Conservation (phyloP, 768 basidiomycete species). For the Mycena indigotica region DNA sequence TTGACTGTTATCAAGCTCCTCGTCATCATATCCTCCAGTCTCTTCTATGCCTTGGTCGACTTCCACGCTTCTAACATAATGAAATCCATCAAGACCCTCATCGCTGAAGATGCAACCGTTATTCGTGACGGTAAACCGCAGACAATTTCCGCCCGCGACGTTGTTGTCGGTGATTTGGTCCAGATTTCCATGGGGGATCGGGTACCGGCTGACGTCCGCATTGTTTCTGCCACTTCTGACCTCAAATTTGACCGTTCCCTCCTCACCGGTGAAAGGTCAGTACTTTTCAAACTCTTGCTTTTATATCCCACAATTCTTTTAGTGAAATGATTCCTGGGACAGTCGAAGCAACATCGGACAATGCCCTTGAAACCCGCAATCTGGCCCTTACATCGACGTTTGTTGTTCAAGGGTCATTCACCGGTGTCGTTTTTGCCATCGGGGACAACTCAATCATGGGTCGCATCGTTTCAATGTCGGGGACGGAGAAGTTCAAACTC, state of each 20-base stretch:
- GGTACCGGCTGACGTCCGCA: conserved; percentile 60
- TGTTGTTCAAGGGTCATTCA: conserved; percentile 44
- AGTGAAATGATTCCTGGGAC: conserved; percentile 49
- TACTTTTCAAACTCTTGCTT: conserved; percentile 1
- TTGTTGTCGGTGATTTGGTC: conserved; percentile 61
- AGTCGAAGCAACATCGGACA: conserved; percentile 50
- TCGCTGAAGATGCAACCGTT: conserved; percentile 60
- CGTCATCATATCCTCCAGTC: conserved; percentile 44
- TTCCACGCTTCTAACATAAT: conserved; percentile 53
- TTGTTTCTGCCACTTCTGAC: conserved; percentile 54
- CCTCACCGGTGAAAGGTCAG: conserved; percentile 51
- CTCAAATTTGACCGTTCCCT: conserved; percentile 56
- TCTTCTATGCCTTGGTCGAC: conserved; percentile 54
- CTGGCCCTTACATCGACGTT: conserved; percentile 51
- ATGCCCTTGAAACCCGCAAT: conserved; percentile 49
- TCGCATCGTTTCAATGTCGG: conserved; percentile 57
- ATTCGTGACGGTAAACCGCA: conserved; percentile 51
- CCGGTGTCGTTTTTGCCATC: conserved; percentile 43
- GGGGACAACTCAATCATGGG: conserved; percentile 53
- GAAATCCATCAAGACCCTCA: conserved; percentile 59
- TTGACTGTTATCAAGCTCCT: conserved; percentile 32
- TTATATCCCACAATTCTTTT: not conserved
- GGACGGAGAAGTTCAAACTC: conserved; percentile 45
- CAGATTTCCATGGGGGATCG: conserved; percentile 57
- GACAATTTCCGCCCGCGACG: conserved; percentile 52